These are phyloP conservation scores for Verticillium klebahnii DNA, from an alignment of 2,329 filamentous ascomycete genomes.

Conservation along the genomic window DNA sequence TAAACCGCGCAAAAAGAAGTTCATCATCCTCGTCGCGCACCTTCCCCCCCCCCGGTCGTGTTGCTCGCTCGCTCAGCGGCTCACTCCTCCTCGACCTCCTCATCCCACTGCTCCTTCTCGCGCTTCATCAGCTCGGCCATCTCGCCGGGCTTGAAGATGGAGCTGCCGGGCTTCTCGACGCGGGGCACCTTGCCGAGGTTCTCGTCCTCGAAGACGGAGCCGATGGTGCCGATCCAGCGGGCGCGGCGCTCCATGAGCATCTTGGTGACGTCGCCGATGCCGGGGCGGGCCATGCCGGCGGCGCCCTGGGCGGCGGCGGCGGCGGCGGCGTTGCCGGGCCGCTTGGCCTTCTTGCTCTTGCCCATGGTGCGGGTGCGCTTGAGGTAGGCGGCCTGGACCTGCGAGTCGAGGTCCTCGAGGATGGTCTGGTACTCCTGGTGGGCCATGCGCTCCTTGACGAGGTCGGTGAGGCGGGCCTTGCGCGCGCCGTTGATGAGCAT, in stretches of 20 bases:
- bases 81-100: constrained; percentile 66
- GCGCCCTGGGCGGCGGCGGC: constrained; percentile 58
- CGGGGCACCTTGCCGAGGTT: constrained; percentile 69
- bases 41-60: too few species aligned
- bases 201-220: constrained; percentile 83
- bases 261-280: constrained; percentile 86
- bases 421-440: constrained; percentile 97
- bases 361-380: constrained; percentile 93
- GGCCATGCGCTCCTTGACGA: constrained; percentile 89
- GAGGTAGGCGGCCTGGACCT: constrained; percentile 91
- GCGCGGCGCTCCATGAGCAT: constrained; percentile 87
- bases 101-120: constrained; percentile 78
- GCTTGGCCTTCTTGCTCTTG: constrained; percentile 88
- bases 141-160: constrained; percentile 67
- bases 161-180: constrained; percentile 55
- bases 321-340: constrained; percentile 69
- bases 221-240: constrained; percentile 88
- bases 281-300: constrained; percentile 63
- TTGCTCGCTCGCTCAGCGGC: not conserved
- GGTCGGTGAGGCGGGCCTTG: constrained; percentile 79
- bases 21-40: not conserved
- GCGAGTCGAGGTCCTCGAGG: constrained; percentile 89
- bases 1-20: not conserved
- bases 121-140: constrained; percentile 72
- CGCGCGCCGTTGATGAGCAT: constrained; percentile 86